Evolutionary conservation across 331 rosid genomes (phyloP).

Genomic region (Prunus yedoensis): DNA sequence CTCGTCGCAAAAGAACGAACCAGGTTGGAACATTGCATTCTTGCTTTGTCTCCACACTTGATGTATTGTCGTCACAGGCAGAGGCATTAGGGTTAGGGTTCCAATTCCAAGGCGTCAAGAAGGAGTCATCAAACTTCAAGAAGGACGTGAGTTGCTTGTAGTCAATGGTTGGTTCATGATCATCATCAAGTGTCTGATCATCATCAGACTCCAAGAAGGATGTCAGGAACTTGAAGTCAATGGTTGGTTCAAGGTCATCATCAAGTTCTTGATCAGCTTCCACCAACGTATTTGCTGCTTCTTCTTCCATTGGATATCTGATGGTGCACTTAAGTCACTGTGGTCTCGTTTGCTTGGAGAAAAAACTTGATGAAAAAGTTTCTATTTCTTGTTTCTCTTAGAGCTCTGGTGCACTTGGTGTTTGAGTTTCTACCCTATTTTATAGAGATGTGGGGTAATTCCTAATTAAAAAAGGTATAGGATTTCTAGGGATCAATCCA

Average conservation of each 20-base stretch:
- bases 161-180: background rate
- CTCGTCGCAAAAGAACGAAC: conserved; percentile 11
- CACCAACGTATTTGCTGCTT: no score
- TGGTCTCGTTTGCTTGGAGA: background rate
- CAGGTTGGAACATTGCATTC: background rate
- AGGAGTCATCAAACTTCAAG: conserved; percentile 12
- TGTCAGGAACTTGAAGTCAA: no score
- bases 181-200: background rate
- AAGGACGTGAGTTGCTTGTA: conserved; percentile 17
- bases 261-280: no score
- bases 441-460: background rate
- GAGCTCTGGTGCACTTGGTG: background rate
- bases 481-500: background rate
- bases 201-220: no score
- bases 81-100: background rate
- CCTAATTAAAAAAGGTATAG: background rate
- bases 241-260: no score
- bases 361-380: background rate
- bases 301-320: no score
- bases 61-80: background rate
- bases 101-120: conserved; percentile 11
- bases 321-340: background rate
- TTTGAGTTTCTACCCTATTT: background rate
- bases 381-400: background rate
- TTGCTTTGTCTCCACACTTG: background rate